Evolutionary conservation across 495 filamentous ascomycete species (phyloP).

Genomic region (Podospora didyma): DNA sequence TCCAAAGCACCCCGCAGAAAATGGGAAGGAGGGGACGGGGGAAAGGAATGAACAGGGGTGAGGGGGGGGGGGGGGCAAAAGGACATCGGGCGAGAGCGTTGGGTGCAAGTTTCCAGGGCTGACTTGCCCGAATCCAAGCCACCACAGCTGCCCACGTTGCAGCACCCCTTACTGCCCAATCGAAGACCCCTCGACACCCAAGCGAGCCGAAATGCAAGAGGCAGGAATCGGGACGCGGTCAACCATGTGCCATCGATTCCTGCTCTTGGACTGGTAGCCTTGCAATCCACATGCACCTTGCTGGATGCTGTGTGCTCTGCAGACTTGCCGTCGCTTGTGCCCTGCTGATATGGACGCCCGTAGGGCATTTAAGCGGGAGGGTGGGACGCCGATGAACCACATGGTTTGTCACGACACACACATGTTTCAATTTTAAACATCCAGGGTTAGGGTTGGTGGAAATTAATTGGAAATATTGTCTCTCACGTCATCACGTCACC

Average conservation of each 20-base stretch:
- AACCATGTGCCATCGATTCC: not conserved
- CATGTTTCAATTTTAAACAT: too few relatives aligned
- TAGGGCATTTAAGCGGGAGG: too few relatives aligned
- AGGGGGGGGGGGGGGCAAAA: too few relatives aligned
- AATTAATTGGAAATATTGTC: too few relatives aligned
- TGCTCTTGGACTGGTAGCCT: not conserved
- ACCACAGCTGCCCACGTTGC: not conserved
- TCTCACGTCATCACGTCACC: too few relatives aligned
- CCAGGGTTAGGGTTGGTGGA: too few relatives aligned
- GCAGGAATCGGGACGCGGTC: not conserved
- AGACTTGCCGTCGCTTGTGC: not conserved
- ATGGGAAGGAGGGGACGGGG: too few relatives aligned
- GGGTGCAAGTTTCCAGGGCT: not conserved
- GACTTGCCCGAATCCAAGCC: not conserved
- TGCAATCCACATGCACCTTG: not conserved
- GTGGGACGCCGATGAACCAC: too few relatives aligned
- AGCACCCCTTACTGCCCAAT: slow-evolving; percentile 19
- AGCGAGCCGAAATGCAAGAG: not conserved
- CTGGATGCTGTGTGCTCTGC: not conserved
- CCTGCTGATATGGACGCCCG: not conserved
- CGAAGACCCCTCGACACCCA: slow-evolving; percentile 9
- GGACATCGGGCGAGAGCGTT: too few relatives aligned
- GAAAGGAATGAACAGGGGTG: too few relatives aligned
- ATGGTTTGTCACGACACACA: too few relatives aligned
- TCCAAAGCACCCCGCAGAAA: too few relatives aligned